Conservation (phyloP, 495 filamentous ascomycete genomes). For the Penicillium flavigenum region DNA sequence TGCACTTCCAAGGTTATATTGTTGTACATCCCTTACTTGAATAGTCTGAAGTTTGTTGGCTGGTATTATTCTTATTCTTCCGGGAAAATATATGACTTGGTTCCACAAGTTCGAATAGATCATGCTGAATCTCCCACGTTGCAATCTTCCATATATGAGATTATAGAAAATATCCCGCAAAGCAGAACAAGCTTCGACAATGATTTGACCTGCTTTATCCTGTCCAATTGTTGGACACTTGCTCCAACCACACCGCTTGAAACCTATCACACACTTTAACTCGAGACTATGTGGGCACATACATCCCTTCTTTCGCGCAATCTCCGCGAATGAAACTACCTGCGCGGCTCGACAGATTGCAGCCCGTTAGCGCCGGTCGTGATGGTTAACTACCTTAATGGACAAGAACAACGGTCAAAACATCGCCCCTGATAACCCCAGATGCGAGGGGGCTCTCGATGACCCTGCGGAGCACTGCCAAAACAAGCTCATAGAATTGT, state of each 20-base stretch:
- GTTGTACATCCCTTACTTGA: constrained; percentile 18
- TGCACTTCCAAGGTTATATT: constrained; percentile 2
- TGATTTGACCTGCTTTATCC: too few species aligned
- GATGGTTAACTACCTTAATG: constrained; percentile 11
- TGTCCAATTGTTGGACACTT: constrained; percentile 10
- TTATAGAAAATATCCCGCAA: not conserved
- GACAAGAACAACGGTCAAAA: constrained; percentile 14
- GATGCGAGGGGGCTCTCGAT: constrained; percentile 13
- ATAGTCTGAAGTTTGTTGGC: not conserved
- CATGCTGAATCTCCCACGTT: not conserved
- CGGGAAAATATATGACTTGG: not conserved
- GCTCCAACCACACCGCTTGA: not conserved
- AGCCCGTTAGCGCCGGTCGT: constrained; percentile 17
- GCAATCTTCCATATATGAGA: not conserved
- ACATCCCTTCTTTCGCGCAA: constrained; percentile 13
- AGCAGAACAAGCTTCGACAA: not conserved
- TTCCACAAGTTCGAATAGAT: not conserved
- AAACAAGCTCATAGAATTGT: constrained; percentile 15
- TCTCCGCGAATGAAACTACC: constrained; percentile 8
- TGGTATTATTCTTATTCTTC: not conserved
- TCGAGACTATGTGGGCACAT: constrained; percentile 18
- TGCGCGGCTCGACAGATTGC: constrained; percentile 8
- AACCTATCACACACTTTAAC: constrained; percentile 1
- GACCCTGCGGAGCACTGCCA: constrained; percentile 1
- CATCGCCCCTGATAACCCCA: constrained; percentile 18